These are phyloP conservation scores for Kodamaea alishanica DNA, from an alignment of 1,139 yeast genomes.

Conservation along the genomic window DNA sequence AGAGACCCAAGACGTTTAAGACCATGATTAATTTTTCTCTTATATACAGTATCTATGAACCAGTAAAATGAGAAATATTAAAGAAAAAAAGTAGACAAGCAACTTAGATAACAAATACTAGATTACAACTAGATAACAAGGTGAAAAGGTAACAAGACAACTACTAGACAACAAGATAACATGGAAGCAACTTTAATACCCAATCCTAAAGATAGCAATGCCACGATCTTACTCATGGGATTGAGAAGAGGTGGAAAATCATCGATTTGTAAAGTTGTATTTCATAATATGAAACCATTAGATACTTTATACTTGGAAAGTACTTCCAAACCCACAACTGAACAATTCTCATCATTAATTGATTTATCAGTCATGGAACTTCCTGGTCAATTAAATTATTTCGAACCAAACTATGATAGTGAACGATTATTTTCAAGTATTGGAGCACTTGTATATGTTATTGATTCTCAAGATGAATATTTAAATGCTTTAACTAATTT, in stretches of 20 bases:
- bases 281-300: conserved; percentile 94
- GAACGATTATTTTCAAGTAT: conserved; percentile 74
- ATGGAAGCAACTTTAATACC: conserved; percentile 35
- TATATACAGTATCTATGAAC: not conserved
- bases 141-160: not conserved
- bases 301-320: conserved; percentile 89
- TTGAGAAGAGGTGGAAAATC: conserved; percentile 79
- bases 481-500: conserved; percentile 85
- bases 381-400: conserved; percentile 90
- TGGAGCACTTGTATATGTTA: conserved; percentile 92
- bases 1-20: conserved; percentile 95
- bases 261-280: conserved; percentile 89
- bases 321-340: conserved; percentile 83
- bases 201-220: conserved; percentile 50
- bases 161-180: conserved; percentile 1
- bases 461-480: conserved; percentile 94
- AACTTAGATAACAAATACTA: not conserved
- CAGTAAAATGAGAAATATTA: not conserved
- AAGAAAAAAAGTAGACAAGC: not conserved
- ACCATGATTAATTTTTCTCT: conserved; percentile 45
- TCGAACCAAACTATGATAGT: conserved; percentile 80
- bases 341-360: conserved; percentile 71
- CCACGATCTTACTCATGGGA: conserved; percentile 82
- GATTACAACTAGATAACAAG: not conserved
- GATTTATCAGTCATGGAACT: conserved; percentile 92